phyloP scores from a whole-genome alignment of 495 filamentous ascomycete species.

The Podospora tetraspora region DNA sequence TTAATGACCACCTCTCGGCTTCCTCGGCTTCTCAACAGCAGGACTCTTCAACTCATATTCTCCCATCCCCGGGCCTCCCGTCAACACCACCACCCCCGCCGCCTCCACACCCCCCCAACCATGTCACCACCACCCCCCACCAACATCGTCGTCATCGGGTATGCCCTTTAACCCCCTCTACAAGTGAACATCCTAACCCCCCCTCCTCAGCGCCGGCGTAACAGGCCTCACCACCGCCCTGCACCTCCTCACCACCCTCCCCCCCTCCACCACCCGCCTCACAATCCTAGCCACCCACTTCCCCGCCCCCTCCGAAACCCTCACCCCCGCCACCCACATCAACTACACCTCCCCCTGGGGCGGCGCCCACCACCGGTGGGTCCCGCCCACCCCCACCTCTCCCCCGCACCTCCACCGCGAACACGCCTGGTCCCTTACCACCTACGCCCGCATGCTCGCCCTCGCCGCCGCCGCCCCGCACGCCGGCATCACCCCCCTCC shows the following conservation, averaged over 20 bases:
- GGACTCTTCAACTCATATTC: not conserved
- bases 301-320: constrained; percentile 42
- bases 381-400: constrained; percentile 34
- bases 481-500: constrained; percentile 48
- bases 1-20: not conserved
- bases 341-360: constrained; percentile 63
- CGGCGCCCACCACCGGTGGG: constrained; percentile 57
- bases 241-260: constrained; percentile 30
- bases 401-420: constrained; percentile 30
- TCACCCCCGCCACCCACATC: constrained; percentile 40
- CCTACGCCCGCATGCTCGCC: constrained; percentile 47
- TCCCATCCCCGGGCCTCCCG: too few relatives aligned
- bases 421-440: constrained; percentile 45
- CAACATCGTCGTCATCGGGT: constrained; percentile 6
- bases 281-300: constrained; percentile 55
- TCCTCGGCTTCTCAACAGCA: not conserved
- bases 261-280: constrained; percentile 39
- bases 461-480: constrained; percentile 32
- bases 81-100: not conserved
- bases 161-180: not conserved
- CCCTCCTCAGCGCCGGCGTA: constrained; percentile 50
- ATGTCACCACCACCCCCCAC: not conserved
- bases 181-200: too few relatives aligned
- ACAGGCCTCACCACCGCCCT: constrained; percentile 53
- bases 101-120: not conserved